Percentiles rank a stretch among this genome's conserved stretches.
Evolutionary conservation across 352 stramenopile species (phyloP).

Genomic region (Pythium myriotylum): DNA sequence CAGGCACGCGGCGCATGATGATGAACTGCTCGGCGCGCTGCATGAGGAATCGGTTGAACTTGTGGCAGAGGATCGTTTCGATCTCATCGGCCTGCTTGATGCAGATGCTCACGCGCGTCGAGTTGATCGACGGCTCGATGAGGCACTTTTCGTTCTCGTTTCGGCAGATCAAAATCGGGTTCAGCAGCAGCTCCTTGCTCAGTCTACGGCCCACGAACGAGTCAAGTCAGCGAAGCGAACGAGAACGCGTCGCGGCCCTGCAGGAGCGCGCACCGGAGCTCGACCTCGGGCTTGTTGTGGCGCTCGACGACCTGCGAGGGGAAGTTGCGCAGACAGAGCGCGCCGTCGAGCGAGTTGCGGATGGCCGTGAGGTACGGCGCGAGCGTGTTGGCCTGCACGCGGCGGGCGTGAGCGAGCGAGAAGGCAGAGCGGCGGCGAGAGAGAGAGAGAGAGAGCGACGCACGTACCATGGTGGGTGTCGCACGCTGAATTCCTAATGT

Average conservation of each 20-base stretch:
- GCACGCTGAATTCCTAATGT: too few relatives aligned
- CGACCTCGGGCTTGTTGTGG: conserved; percentile 97
- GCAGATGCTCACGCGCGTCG: conserved; percentile 93
- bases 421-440: too few relatives aligned
- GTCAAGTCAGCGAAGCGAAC: not conserved
- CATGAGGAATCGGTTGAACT: conserved; percentile 97
- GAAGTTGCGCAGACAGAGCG: conserved; percentile 95
- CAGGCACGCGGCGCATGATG: conserved; percentile 92
- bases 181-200: conserved; percentile 94
- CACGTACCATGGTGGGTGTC: too few relatives aligned
- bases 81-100: conserved; percentile 97
- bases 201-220: too few relatives aligned
- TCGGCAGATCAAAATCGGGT: conserved; percentile 93
- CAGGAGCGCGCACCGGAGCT: conserved; percentile 81
- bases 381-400: conserved; percentile 72
- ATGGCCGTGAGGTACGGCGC: conserved; percentile 94
- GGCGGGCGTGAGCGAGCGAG: too few relatives aligned
- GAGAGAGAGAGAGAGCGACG: too few relatives aligned
- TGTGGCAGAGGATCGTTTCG: conserved; percentile 93
- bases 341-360: conserved; percentile 90
- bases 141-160: conserved; percentile 94
- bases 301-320: conserved; percentile 95
- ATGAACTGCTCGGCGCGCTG: conserved; percentile 95
- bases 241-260: not conserved
- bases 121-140: conserved; percentile 96